Conservation (phyloP, 148 eudicot species). For the Vaccinium myrtillus region DNA sequence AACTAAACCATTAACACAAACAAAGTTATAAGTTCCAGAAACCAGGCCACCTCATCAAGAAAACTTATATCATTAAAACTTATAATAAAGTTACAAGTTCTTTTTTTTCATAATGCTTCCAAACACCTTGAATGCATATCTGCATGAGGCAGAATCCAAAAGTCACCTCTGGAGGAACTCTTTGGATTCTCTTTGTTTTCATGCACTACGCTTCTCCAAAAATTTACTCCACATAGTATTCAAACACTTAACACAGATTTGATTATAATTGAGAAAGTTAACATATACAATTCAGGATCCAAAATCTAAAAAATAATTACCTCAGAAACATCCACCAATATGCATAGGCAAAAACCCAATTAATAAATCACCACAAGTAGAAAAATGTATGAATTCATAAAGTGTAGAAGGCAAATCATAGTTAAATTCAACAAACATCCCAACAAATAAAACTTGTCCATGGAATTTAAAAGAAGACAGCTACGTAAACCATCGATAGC, state of each 20-base stretch:
- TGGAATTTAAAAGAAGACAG: background rate
- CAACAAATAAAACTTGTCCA: slow-evolving; percentile 1
- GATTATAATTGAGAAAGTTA: background rate
- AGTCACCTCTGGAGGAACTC: background rate
- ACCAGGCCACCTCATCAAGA: background rate
- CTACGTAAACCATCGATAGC: background rate
- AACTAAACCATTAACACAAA: slow-evolving; percentile 39
- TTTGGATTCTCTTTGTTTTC: background rate
- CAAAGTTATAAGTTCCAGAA: slow-evolving; percentile 6
- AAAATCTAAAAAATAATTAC: background rate
- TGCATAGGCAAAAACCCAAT: slow-evolving; percentile 5
- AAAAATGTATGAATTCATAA: slow-evolving; percentile 8
- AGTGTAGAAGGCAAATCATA: background rate
- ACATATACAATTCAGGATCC: background rate
- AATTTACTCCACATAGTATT: background rate
- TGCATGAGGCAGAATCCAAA: background rate
- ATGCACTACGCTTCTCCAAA: background rate
- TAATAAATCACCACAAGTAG: background rate
- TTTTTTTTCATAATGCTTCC: no score
- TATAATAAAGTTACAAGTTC: no score
- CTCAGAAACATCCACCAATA: background rate
- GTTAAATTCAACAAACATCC: background rate
- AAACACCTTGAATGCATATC: no score
- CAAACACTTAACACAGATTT: background rate
- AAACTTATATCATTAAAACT: no score